phyloP scores from a whole-genome alignment of 805 yeast genomes.

The Maudiozyma pseudohumilis region DNA sequence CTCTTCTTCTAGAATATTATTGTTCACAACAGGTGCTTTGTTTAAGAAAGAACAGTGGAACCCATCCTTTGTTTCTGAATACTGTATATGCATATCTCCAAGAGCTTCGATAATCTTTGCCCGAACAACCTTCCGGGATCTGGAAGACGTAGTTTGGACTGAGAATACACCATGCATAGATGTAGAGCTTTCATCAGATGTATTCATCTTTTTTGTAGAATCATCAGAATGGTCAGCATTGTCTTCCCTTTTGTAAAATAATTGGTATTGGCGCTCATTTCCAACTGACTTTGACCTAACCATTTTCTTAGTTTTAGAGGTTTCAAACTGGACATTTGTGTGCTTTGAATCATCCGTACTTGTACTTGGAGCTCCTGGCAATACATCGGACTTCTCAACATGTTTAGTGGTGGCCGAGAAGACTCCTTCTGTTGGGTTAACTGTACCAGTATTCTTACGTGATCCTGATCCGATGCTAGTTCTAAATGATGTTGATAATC shows the following conservation, averaged over 20 bases:
- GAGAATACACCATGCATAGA: slow-evolving; percentile 75
- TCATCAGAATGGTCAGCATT: background rate
- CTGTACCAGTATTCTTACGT: too few species aligned
- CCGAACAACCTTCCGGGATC: slow-evolving; percentile 79
- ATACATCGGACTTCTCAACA: too few species aligned
- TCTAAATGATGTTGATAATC: slow-evolving; percentile 6
- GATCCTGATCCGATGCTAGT: too few species aligned
- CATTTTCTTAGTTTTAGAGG: too few species aligned
- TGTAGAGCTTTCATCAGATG: slow-evolving; percentile 39
- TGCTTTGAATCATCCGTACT: too few species aligned
- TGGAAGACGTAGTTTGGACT: slow-evolving; percentile 90
- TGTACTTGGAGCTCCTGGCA: too few species aligned
- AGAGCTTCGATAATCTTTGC: slow-evolving; percentile 71
- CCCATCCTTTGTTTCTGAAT: slow-evolving; percentile 89
- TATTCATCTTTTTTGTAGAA: background rate
- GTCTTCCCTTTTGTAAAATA: background rate
- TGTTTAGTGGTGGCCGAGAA: too few species aligned
- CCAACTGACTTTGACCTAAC: slow-evolving; percentile 2
- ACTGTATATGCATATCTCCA: slow-evolving; percentile 63
- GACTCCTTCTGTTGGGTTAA: too few species aligned
- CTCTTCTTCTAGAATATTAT: background rate
- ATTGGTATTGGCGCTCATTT: background rate
- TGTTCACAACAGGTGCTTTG: background rate
- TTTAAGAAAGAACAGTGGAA: slow-evolving; percentile 48
- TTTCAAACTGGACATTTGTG: too few species aligned